These are phyloP conservation scores for Symbiodinium natans DNA, from an alignment of 73 alveolate species.

Conservation along the genomic window DNA sequence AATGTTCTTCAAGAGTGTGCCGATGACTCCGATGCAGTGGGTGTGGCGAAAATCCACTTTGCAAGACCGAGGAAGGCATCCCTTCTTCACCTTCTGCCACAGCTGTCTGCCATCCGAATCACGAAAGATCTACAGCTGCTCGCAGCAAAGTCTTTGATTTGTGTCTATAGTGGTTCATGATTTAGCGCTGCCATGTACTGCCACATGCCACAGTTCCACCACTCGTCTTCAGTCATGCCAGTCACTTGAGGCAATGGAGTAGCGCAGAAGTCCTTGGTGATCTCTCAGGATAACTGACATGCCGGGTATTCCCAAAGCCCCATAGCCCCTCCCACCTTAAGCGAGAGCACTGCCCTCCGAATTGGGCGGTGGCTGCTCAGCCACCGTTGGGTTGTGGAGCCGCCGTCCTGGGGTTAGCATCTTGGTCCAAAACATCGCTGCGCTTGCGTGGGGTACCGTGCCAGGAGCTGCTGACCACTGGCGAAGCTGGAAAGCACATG, in stretches of 20 bases:
- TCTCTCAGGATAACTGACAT: conserved; percentile 50
- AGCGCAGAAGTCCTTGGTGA: conserved; percentile 50
- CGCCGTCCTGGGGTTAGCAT: too few relatives aligned
- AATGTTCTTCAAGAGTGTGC: too few relatives aligned
- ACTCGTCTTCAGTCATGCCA: neutral
- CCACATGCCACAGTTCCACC: too few relatives aligned
- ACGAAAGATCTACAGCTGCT: conserved; percentile 73
- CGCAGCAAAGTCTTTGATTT: neutral
- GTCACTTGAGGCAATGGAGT: conserved; percentile 45
- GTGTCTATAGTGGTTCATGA: neutral
- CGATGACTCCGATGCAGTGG: too few relatives aligned
- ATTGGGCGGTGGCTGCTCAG: too few relatives aligned
- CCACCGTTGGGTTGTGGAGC: too few relatives aligned
- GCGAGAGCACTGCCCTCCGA: too few relatives aligned
- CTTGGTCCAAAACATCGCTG: too few relatives aligned
- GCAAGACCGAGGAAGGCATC: conserved; percentile 23
- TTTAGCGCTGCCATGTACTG: neutral
- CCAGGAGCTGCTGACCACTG: conserved; percentile 80
- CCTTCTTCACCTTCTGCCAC: conserved; percentile 68
- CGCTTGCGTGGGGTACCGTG: too few relatives aligned
- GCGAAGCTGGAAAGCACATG: conserved; percentile 82
- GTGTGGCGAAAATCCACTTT: too few relatives aligned
- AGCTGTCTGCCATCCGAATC: conserved; percentile 72
- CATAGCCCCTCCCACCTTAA: too few relatives aligned
- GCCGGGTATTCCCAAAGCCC: too few relatives aligned